Conservation (phyloP, 129 eudicot genomes). For the Flaveria sonorensis region DNA sequence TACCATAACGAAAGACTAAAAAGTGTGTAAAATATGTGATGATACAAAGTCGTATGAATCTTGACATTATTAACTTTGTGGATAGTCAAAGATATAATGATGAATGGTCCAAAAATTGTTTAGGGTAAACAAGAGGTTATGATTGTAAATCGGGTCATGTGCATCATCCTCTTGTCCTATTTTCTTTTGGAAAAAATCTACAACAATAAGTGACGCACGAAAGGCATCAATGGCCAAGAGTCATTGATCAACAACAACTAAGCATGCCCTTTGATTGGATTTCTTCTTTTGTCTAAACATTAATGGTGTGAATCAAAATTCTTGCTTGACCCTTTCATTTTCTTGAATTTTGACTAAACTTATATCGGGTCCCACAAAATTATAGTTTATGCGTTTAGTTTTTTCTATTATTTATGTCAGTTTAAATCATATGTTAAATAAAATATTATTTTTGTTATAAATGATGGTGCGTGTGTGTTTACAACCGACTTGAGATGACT, state of each 20-base stretch:
- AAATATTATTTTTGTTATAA: background rate
- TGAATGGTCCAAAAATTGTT: conserved; percentile 52
- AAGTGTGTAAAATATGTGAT: background rate
- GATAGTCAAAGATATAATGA: conserved; percentile 58
- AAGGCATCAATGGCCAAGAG: conserved; percentile 26
- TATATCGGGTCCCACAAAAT: conserved; percentile 42
- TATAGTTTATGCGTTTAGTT: conserved; percentile 7
- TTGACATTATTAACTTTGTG: conserved; percentile 16
- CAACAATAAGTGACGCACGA: conserved; percentile 21
- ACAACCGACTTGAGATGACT: background rate
- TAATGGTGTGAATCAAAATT: conserved; percentile 33
- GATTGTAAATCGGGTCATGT: conserved; percentile 51
- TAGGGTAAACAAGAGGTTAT: conserved; percentile 40
- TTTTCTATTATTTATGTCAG: background rate
- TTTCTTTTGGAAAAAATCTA: conserved; percentile 22
- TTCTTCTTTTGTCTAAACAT: conserved; percentile 49
- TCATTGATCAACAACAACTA: conserved; percentile 32
- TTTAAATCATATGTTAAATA: background rate
- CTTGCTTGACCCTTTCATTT: conserved; percentile 37
- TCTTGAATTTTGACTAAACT: conserved; percentile 32
- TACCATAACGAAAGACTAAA: background rate
- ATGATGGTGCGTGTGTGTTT: conserved; percentile 3
- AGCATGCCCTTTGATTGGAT: conserved; percentile 48
- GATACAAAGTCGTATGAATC: conserved; percentile 21
- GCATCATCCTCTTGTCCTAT: conserved; percentile 37